Base-by-base conservation (phyloP, 768 basidiomycete genomes). In the Russula vinacea region DNA sequence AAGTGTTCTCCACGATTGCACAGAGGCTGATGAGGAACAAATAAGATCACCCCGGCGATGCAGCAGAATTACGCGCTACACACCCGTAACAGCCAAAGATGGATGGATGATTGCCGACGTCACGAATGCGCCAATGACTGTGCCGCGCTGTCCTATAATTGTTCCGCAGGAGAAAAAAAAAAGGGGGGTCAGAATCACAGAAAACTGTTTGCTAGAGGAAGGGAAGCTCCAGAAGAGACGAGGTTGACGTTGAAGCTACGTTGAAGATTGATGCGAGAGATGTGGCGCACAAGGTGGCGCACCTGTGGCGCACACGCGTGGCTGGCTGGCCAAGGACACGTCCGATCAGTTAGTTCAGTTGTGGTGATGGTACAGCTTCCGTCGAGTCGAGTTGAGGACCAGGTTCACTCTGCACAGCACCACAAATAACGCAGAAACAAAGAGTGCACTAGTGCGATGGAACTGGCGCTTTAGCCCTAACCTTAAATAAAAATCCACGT, bases 41-140 rank as follows among this genome's bases (percentile, higher is more conserved):
- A 45, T 70, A 88, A 89, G 71, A 83, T 87, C 1, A 80, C 81
- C 1, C 74, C 72, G 7, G 84, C 74, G 9, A 61, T 58, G 8
- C 62, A 14, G 0, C 62, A 14, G 0, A 81, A 78, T 45, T 87
- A 81, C 1, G 76, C 73, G 29, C 42, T 76, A 1, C 79, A 81
- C 81, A 87, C 80, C 6, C 83, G 83, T 78, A 80, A 86, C 58
- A 83, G 62, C 14, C 82, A 85, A 17, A 81, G 40, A 65, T 83
- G 78, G 40, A 61, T 91, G 89, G 5, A 89, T 69, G 8, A 83
- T n/a, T 5, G 80, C 86, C 0, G 88, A 90, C 8, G 82, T 63
- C 3, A 81, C n/a, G 54, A 70, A 90, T 4, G 80, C 81, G 8
- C 85, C 86, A 2, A 89, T 61, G 9, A 88, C 74, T 4, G 71